These are phyloP conservation scores for Pelargonium myrrhifolium DNA, from an alignment of 441 rosid genomes.

Conservation along the genomic window DNA sequence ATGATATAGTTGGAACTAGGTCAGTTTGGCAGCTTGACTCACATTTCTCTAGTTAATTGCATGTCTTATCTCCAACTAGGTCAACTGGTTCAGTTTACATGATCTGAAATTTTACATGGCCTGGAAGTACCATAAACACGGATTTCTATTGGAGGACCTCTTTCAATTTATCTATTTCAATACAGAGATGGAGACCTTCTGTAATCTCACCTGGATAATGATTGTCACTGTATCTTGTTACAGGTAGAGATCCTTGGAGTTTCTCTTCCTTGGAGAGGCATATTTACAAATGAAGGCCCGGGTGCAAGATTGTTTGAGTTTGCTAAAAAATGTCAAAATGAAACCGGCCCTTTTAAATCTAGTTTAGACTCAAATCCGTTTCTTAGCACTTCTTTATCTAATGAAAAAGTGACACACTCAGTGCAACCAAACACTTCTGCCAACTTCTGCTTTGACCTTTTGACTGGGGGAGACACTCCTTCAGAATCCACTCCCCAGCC, in stretches of 20 bases:
- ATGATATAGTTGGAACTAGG: no score
- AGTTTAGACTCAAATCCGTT: slow-evolving; percentile 43
- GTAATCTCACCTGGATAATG: slow-evolving; percentile 8
- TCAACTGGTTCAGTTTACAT: background rate
- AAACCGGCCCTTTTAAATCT: slow-evolving; percentile 34
- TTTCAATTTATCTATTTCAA: background rate
- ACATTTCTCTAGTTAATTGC: no score
- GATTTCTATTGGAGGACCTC: background rate
- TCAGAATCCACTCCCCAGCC: slow-evolving; percentile 52
- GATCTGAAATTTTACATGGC: background rate
- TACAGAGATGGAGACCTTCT: background rate
- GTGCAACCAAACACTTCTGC: slow-evolving; percentile 36
- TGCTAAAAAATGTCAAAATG: slow-evolving; percentile 35
- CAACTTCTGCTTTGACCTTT: slow-evolving; percentile 56
- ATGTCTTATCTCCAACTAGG: no score
- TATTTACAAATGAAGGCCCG: slow-evolving; percentile 44
- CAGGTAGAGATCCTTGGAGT: slow-evolving; percentile 93
- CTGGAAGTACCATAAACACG: no score
- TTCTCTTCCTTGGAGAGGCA: slow-evolving; percentile 82
- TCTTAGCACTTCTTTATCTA: slow-evolving; percentile 33
- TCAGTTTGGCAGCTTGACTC: no score
- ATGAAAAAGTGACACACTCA: slow-evolving; percentile 31
- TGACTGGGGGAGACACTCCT: slow-evolving; percentile 48
- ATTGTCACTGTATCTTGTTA: slow-evolving; percentile 23
- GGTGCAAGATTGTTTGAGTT: slow-evolving; percentile 51